Conservation (phyloP, 768 basidiomycete species). For the Termitomyces sp. region DNA sequence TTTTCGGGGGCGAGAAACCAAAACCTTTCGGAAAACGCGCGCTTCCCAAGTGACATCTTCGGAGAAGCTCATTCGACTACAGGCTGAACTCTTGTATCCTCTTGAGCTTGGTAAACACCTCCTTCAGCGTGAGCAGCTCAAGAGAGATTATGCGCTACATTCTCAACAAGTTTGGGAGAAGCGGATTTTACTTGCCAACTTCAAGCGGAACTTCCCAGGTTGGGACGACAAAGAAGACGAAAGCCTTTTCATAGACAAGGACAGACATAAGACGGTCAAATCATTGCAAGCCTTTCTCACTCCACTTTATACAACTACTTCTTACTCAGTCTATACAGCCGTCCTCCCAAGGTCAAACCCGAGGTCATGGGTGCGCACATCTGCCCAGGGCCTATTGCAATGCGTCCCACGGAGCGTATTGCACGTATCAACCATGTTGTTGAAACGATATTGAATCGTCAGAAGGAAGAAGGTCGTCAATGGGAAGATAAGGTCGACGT, state of each 20-base stretch:
- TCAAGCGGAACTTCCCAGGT: not conserved
- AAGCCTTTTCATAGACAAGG: not conserved
- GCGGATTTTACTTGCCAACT: not conserved
- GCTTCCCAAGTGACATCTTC: constrained; percentile 88
- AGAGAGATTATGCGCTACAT: constrained; percentile 29
- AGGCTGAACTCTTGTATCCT: constrained; percentile 67
- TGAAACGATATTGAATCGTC: constrained; percentile 51
- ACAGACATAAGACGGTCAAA: not conserved
- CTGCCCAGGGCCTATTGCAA: constrained; percentile 18
- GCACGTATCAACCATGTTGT: constrained; percentile 53
- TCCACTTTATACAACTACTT: not conserved
- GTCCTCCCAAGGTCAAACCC: not conserved
- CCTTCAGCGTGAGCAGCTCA: constrained; percentile 67
- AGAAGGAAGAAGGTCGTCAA: constrained; percentile 68
- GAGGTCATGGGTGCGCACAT: not conserved
- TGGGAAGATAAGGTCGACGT: constrained; percentile 91
- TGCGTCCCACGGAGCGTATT: constrained; percentile 64
- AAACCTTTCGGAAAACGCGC: constrained; percentile 89
- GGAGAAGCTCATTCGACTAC: constrained; percentile 80
- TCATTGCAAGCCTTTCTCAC: not conserved
- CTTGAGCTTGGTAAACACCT: constrained; percentile 68
- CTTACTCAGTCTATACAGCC: not conserved
- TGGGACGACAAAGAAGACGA: not conserved
- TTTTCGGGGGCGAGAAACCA: constrained; percentile 92
- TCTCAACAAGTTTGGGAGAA: not conserved